Percentiles rank a stretch among this genome's conserved stretches.
These are phyloP conservation scores for Alternaria gansuensis DNA, from an alignment of 2,329 filamentous ascomycete genomes.

Conservation along the genomic window DNA sequence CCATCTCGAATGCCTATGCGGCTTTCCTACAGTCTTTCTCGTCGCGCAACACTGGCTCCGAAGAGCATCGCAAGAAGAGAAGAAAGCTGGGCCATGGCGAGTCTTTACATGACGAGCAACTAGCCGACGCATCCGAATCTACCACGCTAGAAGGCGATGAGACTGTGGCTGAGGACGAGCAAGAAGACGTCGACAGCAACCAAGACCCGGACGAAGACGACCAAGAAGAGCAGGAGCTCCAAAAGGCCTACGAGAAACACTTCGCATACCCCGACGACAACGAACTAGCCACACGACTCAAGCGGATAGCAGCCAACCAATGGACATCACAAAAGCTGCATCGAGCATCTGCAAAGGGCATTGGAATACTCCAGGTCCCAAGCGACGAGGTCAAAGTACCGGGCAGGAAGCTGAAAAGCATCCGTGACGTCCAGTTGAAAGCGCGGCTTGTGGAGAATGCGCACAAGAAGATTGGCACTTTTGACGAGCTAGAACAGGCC, in stretches of 20 bases:
- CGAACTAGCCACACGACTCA: constrained; percentile 62
- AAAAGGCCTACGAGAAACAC: constrained; percentile 82
- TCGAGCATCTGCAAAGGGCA: constrained; percentile 31
- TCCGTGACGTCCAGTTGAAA: constrained; percentile 47
- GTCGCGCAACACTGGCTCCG: constrained; percentile 44
- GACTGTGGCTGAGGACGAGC: constrained; percentile 14
- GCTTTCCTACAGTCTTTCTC: constrained; percentile 64
- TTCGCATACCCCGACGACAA: constrained; percentile 74
- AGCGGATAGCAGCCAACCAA: constrained; percentile 58
- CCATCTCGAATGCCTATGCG: constrained; percentile 61
- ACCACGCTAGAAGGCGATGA: constrained; percentile 3
- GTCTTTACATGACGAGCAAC: neutral
- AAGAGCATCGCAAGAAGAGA: constrained; percentile 61
- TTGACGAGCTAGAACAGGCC: constrained; percentile 70
- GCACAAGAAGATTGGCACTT: constrained; percentile 52
- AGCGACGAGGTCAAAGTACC: constrained; percentile 29
- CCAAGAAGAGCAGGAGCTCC: constrained; percentile 22
- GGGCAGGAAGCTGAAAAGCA: constrained; percentile 34
- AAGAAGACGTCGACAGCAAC: constrained; percentile 16
- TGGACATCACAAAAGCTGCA: constrained; percentile 58
- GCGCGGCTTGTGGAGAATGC: constrained; percentile 44
- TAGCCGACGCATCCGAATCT: constrained; percentile 25
- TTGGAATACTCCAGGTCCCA: constrained; percentile 41
- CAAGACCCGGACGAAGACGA: constrained; percentile 52
- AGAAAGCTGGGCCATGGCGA: constrained; percentile 58